Evolutionary conservation across 371 early-diverging fungal species (phyloP), one percentile per base, ranked within the genome.

Genomic region (Syncephalastrum sp.): DNA sequence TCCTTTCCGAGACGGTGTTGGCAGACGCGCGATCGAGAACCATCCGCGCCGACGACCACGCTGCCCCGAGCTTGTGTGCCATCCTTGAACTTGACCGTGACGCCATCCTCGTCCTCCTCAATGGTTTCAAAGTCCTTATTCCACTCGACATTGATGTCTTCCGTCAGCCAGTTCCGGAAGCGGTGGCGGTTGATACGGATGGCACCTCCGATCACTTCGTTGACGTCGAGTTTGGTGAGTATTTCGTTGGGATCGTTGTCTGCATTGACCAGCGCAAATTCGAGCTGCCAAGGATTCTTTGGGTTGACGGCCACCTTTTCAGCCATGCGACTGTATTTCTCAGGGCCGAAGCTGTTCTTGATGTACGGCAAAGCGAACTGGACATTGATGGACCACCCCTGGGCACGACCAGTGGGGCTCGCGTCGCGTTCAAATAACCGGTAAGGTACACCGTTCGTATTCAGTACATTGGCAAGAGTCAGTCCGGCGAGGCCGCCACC

Each of bases 401-500:
- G 73, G 4, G 54, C 19, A 1, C 68, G 58, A 17, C 42, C 25
- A 24, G 60, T 57, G 3, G 51, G 45, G 16, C 46, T 33, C 4
- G 50, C 15, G 38, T 68, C 72, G 13, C 68, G 59, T 65, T 73
- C 76, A 60, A 69, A 72, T 8, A 75, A 24, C 25, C 60, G 51
- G 47, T 48, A 67, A 3, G 63, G 61, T 8, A 75, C 51, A 24
- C 57, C 59, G 29, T 68, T 50, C 10, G 53, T 43, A 38, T 70
- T 42, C 2, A 72, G 53, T 4, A 58, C 49, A 43, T 70, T 60
- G 15, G 72, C 72, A 1, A 69, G 54, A 16, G 67, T 43, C 12
- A 75, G 61, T n/a, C 76, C 72, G 10, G 72, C 49, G n/a, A 65
- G 59, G 33, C 76, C 76, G 33, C 42, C 72, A 15, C 72, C 72